phyloP scores from a whole-genome alignment of 352 stramenopile genomes.

The Phytophthora pistaciae region DNA sequence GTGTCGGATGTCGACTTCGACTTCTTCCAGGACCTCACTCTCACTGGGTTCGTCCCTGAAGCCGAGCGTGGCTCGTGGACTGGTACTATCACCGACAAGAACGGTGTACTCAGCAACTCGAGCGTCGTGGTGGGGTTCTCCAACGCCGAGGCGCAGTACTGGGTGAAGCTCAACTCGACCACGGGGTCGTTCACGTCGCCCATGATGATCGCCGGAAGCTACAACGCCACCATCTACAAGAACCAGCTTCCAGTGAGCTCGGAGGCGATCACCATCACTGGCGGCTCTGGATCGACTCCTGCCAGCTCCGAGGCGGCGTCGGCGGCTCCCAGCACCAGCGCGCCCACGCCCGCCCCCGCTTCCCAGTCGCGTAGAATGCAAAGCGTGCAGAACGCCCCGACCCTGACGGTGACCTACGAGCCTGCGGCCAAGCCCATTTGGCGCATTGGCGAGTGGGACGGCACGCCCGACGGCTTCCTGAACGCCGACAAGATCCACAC shows the following conservation, averaged over 20 bases:
- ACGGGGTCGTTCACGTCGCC: slow-evolving; percentile 46
- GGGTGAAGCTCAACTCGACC: slow-evolving; percentile 32
- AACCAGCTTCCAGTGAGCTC: slow-evolving; percentile 59
- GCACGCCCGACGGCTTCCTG: slow-evolving; percentile 54
- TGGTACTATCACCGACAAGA: slow-evolving; percentile 44
- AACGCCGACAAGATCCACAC: slow-evolving; percentile 68
- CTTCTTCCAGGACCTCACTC: slow-evolving; percentile 56
- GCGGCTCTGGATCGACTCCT: slow-evolving; percentile 9
- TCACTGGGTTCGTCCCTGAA: slow-evolving; percentile 53
- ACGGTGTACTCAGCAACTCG: slow-evolving; percentile 31
- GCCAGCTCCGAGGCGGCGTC: neutral
- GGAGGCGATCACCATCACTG: slow-evolving; percentile 31
- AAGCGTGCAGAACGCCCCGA: slow-evolving; percentile 13
- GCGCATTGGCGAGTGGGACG: slow-evolving; percentile 63
- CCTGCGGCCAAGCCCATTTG: slow-evolving; percentile 41
- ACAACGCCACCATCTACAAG: slow-evolving; percentile 66
- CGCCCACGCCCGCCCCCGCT: slow-evolving; percentile 3
- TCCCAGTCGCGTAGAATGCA: slow-evolving; percentile 9
- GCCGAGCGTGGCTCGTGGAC: slow-evolving; percentile 39
- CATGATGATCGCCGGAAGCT: slow-evolving; percentile 54
- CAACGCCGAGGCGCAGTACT: slow-evolving; percentile 64
- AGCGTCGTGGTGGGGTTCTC: slow-evolving; percentile 50
- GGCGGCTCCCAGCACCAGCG: neutral
- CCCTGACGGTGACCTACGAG: slow-evolving; percentile 37
- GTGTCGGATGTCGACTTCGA: slow-evolving; percentile 43